Evolutionary conservation across 345 rosid species (phyloP), one percentile per base, ranked within the genome.

Genomic region (Eucalyptus tenuipes): DNA sequence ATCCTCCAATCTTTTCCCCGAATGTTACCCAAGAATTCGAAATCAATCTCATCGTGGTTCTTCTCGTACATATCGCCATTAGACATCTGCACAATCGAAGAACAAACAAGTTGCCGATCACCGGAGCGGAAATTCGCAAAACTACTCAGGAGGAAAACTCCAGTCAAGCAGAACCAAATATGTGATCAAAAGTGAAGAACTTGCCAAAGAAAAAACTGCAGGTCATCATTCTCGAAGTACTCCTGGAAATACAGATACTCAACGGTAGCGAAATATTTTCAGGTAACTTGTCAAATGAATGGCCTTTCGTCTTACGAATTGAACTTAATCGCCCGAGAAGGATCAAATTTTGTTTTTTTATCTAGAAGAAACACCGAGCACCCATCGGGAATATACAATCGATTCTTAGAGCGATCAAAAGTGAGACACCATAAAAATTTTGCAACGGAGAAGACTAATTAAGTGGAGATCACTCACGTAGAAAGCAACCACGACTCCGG

Each of bases 1-100:
- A 98, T 94, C 95, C 99, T 98, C 99, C 99, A 98, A 81, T 98
- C 95, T 91, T 94, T 97, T 88, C 99, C 99, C 94, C 99, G 96
- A 40, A 98, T 97, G 91, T 98, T 98, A 10, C 99, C 99, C 92
- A 98, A 90, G 93, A 98, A 98, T 94, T 98, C 99, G 88, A 98
- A 98, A 93, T 98, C 99, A 49, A 98, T 98, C 90, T 98, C 99
- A 89, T 98, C 99, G 57, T 98, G 99, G 90, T 96, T 98, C 94
- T 94, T 98, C 96, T 95, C 94, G 88, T 93, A 98, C 48, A 92
- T 94, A 89, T 98, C 99, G 45, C 99, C 99, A 92, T 98, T 98
- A 22, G 99, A 98, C 98, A 97, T 96, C 99, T 98, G 94, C 52
- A 71, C 47, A 22, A 88, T 49, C 61, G 18, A 57, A 85, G 27